Conservation (phyloP, 2,329 filamentous ascomycete genomes). For the Pseudogymnoascus sp. region DNA sequence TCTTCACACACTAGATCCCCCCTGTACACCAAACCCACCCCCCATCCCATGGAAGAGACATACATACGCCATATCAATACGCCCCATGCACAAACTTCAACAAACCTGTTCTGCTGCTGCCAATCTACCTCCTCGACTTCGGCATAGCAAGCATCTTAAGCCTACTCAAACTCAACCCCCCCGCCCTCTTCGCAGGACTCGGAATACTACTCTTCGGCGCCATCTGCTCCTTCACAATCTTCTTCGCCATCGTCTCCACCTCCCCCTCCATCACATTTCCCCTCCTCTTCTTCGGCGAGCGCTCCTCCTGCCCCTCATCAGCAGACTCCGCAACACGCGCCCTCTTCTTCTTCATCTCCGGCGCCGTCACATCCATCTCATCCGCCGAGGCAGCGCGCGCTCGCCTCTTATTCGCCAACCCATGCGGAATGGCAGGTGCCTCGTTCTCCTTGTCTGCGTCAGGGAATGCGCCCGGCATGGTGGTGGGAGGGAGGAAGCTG, state of each 20-base stretch:
- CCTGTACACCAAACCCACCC: not conserved
- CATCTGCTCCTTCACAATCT: constrained; percentile 27
- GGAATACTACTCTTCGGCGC: constrained; percentile 27
- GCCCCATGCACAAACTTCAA: not conserved
- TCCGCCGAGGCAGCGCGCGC: constrained; percentile 51
- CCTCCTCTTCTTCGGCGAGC: constrained; percentile 51
- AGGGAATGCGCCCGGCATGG: constrained; percentile 54
- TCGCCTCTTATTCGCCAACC: constrained; percentile 61
- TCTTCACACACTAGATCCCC: constrained; percentile 1
- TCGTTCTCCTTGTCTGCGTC: constrained; percentile 46
- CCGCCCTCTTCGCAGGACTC: constrained; percentile 40
- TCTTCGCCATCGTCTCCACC: constrained; percentile 24
- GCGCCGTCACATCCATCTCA: constrained; percentile 44
- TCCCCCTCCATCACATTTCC: constrained; percentile 22
- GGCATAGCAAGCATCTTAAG: constrained; percentile 56
- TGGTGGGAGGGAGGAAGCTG: constrained; percentile 38
- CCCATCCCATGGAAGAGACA: not conserved
- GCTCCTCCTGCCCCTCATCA: constrained; percentile 32
- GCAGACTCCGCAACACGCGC: constrained; percentile 19
- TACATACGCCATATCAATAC: not conserved
- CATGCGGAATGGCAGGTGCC: constrained; percentile 46
- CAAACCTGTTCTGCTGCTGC: not conserved
- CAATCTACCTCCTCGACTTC: constrained; percentile 45
- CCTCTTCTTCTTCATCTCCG: constrained; percentile 53
- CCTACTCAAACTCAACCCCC: constrained; percentile 49